Evolutionary conservation across 2,329 filamentous ascomycete genomes (phyloP), one percentile per base, ranked within the genome.

Genomic region (Pseudomassariella vexata): DNA sequence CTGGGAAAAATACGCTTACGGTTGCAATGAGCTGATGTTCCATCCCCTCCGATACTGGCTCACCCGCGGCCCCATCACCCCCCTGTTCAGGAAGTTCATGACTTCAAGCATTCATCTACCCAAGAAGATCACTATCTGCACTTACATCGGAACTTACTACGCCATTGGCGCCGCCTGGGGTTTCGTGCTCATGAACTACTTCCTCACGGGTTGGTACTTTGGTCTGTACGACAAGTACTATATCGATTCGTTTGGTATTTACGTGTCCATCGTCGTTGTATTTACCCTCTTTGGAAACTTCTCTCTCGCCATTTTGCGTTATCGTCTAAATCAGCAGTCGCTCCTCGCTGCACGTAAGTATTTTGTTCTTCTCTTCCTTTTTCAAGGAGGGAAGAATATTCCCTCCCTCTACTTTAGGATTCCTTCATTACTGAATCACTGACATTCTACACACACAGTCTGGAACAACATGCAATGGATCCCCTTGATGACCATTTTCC

Each of bases 1-100:
- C 36, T 90, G 85, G 85, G 85, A 90, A 52, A 90, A 90, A 59
- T 88, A 88, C 53, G 85, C 85, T 3, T 89, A 87, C 48, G 84
- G 85, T 22, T 89, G 85, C 60, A 85, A 84, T 55, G 85, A 89
- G 62, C 67, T 90, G 36, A 68, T 90, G 36, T 90, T 92, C 65
- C 73, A 90, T 51, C 85, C 85, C 3, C 65, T 90, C 38, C 72
- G 74, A 38, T 78, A 76, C 45, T 90, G 85, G 85, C 56, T 77
- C 26, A 78, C 70, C 52, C 74, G 70, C 11, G 85, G 85, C 0
- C 85, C 85, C 18, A 85, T 90, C 53, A 90, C 85, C 4, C 79
- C 80, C 15, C 71, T 90, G 5, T 90, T 90, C 71, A 72, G 79
- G 39, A 70, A 63, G 35, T 90, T 92, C 63, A 57, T 89, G 34